Conservation (phyloP, 2,329 filamentous ascomycete genomes). For the Teratosphaeria epicoccoides region DNA sequence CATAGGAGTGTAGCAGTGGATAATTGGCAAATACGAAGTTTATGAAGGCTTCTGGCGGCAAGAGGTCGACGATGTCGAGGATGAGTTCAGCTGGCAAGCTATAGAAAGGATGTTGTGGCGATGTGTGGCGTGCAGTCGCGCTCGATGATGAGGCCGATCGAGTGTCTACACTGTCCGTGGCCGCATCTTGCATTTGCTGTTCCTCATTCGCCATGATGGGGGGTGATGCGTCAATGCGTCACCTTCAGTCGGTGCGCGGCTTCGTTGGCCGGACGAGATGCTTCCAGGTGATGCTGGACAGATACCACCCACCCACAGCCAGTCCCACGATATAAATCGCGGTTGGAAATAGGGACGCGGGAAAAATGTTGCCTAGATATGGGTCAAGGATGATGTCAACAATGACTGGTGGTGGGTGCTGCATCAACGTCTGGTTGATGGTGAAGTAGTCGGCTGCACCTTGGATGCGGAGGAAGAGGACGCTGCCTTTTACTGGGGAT, state of each 20-base stretch:
- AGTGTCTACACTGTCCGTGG: background rate
- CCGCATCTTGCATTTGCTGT: background rate
- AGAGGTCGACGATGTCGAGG: constrained; percentile 33
- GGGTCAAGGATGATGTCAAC: constrained; percentile 81
- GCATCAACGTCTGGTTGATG: constrained; percentile 64
- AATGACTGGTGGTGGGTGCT: constrained; percentile 57
- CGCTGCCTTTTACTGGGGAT: constrained; percentile 9
- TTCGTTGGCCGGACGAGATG: constrained; percentile 10
- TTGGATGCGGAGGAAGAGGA: constrained; percentile 60
- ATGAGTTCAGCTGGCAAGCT: constrained; percentile 38
- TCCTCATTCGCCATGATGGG: background rate
- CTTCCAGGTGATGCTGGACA: constrained; percentile 38
- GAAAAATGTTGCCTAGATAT: constrained; percentile 68
- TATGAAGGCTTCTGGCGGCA: constrained; percentile 32
- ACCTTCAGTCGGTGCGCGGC: constrained; percentile 16
- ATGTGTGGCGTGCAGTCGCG: background rate
- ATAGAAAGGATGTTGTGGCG: constrained; percentile 26
- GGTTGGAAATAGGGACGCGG: constrained; percentile 64
- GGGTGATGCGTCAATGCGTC: background rate
- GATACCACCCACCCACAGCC: constrained; percentile 41
- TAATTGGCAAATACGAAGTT: constrained; percentile 39
- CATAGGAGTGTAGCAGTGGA: constrained; percentile 30
- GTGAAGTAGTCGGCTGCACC: constrained; percentile 81
- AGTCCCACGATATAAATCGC: constrained; percentile 57
- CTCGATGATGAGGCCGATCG: background rate